A percentile compares a stretch with the other conserved stretches of the same genome.
phyloP scores from a whole-genome alignment of 352 stramenopile species.

The Pythium phragmitis region DNA sequence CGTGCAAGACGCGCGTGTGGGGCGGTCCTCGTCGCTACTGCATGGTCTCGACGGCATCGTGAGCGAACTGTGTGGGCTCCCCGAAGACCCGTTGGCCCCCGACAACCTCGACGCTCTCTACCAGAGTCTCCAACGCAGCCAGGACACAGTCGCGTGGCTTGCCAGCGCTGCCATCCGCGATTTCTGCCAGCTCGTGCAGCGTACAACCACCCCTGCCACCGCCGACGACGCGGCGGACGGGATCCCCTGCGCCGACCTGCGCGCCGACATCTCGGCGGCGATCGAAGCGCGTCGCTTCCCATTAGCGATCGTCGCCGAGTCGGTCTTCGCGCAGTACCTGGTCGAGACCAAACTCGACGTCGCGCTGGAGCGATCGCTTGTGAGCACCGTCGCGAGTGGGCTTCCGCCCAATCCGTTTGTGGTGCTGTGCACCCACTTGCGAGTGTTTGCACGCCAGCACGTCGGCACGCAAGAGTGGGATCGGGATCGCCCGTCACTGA shows the following conservation, averaged over 20 bases:
- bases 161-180: conserved; percentile 8
- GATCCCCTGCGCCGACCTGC: not conserved
- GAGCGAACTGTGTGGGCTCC: conserved; percentile 6
- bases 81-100: not conserved
- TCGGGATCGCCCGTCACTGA: not conserved
- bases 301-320: conserved; percentile 37
- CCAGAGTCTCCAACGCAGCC: conserved; percentile 8
- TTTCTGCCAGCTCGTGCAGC: conserved; percentile 12
- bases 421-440: conserved; percentile 34
- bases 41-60: conserved; percentile 12
- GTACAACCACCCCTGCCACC: not conserved
- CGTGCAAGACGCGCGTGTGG: conserved; percentile 15
- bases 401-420: conserved; percentile 56
- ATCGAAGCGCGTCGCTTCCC: conserved; percentile 42
- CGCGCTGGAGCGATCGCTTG: conserved; percentile 50
- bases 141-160: conserved; percentile 15
- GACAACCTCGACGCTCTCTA: conserved; percentile 8
- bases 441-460: conserved; percentile 32
- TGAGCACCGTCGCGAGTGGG: conserved; percentile 39
- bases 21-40: conserved; percentile 5
- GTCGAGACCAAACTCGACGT: conserved; percentile 45
- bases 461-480: not conserved
- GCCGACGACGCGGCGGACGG: not conserved
- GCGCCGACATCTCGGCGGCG: conserved; percentile 30
- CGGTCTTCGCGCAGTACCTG: conserved; percentile 46